These are phyloP conservation scores for Mitragyna speciosa DNA, from an alignment of 257 asterid species.

Conservation along the genomic window DNA sequence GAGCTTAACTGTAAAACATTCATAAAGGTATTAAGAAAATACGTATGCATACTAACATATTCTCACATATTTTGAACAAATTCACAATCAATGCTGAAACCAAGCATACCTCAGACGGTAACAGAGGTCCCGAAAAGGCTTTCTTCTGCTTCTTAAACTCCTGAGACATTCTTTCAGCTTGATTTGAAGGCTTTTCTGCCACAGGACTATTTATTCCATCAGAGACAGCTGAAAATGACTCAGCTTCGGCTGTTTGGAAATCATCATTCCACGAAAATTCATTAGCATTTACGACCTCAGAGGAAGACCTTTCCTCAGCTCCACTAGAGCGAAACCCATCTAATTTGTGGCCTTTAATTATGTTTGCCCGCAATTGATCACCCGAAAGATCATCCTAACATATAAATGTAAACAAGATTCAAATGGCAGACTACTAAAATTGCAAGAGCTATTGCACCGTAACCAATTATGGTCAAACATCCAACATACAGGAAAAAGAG, in stretches of 20 bases:
- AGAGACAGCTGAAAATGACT: conserved; percentile 35
- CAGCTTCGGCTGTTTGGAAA: conserved; percentile 45
- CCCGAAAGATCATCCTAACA: conserved; percentile 43
- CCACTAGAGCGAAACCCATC: conserved; percentile 37
- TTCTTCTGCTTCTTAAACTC: conserved; percentile 35
- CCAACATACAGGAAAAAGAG: no score
- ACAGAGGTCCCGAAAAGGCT: conserved; percentile 52
- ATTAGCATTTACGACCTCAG: conserved; percentile 61
- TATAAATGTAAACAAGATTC: background rate
- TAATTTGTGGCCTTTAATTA: conserved; percentile 38
- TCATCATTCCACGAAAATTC: conserved; percentile 46
- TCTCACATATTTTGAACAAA: background rate
- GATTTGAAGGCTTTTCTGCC: conserved; percentile 22
- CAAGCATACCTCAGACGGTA: conserved; percentile 77
- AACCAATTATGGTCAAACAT: background rate
- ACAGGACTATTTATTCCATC: conserved; percentile 35
- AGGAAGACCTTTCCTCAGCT: conserved; percentile 43
- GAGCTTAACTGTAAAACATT: background rate
- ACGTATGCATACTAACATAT: conserved; percentile 3
- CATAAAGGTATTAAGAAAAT: background rate
- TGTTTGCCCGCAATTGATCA: conserved; percentile 35
- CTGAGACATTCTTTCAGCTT: conserved; percentile 23
- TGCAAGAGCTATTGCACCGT: background rate
- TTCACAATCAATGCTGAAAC: conserved; percentile 7
- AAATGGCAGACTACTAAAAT: background rate